phyloP scores from a whole-genome alignment of 202 grass and related monocot species.

The Digitaria exilis region DNA sequence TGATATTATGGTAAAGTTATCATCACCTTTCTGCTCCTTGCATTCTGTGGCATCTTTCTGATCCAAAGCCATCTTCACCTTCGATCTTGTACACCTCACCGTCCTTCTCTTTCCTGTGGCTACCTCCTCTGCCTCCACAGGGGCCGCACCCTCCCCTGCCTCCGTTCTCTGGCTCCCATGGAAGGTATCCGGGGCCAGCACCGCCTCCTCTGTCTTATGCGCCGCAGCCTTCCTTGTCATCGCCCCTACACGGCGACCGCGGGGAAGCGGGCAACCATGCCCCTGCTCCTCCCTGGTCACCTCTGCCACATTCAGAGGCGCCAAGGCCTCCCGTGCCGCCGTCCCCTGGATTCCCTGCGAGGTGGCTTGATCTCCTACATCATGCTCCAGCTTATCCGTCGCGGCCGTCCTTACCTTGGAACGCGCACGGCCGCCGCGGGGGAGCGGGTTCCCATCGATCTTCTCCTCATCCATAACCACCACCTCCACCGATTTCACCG shows the following conservation, averaged over 20 bases:
- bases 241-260: slow-evolving; percentile 37
- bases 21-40: neutral
- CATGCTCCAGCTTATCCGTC: neutral
- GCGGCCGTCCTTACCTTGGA: neutral
- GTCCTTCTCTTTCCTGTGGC: neutral
- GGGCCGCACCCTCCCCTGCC: neutral
- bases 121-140: neutral
- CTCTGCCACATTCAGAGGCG: neutral
- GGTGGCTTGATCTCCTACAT: slow-evolving; percentile 21
- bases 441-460: slow-evolving; percentile 46
- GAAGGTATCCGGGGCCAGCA: slow-evolving; percentile 29
- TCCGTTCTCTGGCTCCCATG: slow-evolving; percentile 33
- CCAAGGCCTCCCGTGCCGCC: neutral
- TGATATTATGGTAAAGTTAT: neutral
- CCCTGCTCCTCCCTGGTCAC: slow-evolving; percentile 34
- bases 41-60: neutral
- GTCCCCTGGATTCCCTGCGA: slow-evolving; percentile 36
- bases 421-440: slow-evolving; percentile 36
- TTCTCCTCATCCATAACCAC: slow-evolving; percentile 30
- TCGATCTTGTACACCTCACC: neutral
- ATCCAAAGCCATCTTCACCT: neutral
- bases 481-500: neutral
- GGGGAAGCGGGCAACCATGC: slow-evolving; percentile 54
- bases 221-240: neutral
- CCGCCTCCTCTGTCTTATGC: neutral